phyloP scores from a whole-genome alignment of 1,139 yeast species.

The Candida mesenterica region DNA sequence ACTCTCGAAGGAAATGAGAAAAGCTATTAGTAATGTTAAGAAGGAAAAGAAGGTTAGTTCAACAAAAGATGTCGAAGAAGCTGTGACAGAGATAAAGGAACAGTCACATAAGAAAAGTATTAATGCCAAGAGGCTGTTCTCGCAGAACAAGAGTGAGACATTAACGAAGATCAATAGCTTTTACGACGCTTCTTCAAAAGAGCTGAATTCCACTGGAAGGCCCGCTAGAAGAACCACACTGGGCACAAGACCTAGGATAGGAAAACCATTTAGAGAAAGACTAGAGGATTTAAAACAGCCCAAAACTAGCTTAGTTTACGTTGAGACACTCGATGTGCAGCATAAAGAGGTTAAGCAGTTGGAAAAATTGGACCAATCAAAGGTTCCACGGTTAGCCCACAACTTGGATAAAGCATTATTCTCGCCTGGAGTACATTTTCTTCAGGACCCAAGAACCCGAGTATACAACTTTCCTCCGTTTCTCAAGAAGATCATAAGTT shows the following conservation, averaged over 20 bases:
- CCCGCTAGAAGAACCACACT: background rate
- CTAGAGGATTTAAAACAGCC: background rate
- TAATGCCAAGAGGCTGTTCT: slow-evolving; percentile 2
- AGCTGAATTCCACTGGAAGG: background rate
- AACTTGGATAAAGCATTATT: slow-evolving; percentile 67
- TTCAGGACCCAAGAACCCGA: slow-evolving; percentile 74
- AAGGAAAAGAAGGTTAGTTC: slow-evolving; percentile 2
- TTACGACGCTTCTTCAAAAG: background rate
- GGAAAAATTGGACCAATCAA: slow-evolving; percentile 21
- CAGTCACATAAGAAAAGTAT: too few species aligned
- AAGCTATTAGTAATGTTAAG: slow-evolving; percentile 12
- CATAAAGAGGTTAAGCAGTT: slow-evolving; percentile 21
- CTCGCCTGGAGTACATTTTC: slow-evolving; percentile 80
- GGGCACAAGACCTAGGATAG: background rate
- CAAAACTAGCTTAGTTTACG: background rate
- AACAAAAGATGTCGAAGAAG: slow-evolving; percentile 4
- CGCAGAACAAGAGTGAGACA: slow-evolving; percentile 2
- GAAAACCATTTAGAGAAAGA: background rate
- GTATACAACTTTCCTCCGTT: slow-evolving; percentile 68
- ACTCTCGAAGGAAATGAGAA: slow-evolving; percentile 13
- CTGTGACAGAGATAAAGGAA: too few species aligned
- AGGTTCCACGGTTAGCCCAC: slow-evolving; percentile 52
- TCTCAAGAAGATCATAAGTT: slow-evolving; percentile 60
- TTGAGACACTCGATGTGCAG: slow-evolving; percentile 7
- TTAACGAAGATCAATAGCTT: background rate